Evolutionary conservation across 2,329 filamentous ascomycete species (phyloP), one percentile per base, ranked within the genome.

Genomic region (Fusarium scirpi): DNA sequence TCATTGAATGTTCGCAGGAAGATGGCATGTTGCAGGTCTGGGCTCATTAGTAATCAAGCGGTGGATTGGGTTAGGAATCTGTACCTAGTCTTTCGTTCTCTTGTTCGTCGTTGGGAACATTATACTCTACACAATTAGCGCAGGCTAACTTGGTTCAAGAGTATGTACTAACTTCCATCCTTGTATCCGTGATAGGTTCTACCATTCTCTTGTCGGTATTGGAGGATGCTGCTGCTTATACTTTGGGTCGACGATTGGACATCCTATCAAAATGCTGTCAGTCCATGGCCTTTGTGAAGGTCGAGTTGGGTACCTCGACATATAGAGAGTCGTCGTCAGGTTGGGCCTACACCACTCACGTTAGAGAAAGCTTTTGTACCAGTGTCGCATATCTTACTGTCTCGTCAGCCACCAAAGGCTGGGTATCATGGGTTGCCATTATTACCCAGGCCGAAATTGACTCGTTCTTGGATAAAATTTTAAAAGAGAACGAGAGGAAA

Each of bases 151-250:
- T 1, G 5, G 0, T 1, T 5, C 1, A 10, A 5, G 7, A 16
- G 1, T 1, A 2, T 1, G 4, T 6, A 65, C 67, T 41, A 13
- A 69, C 67, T 65, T 20, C 67, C 67, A 13, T 69, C 67, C 10
- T 65, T 62, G 13, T 68, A 68, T 0, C 60, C 58, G 5, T 67
- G 65, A 9, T 67, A 67, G 2, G 64, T 67, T 12, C 64, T 49
- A 3, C 64, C 64, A 0, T 67, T 67, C 15, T 67, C 64, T 12
- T 47, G 64, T 0, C 64, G 62, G 18, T 67, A 67, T 18, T 66
- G 62, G 9, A 66, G 62, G 25, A 66, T 60, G 4, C 47, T 48
- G 5, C 62, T 66, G n/a, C 61, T 66, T 8, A 66, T 60, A 1
- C 62, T 66, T n/a, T 66, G 53, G 0, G 62, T 66, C 1, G 61